Evolutionary conservation across 805 yeast species (phyloP), one percentile per base, ranked within the genome.

Genomic region (Wickerhamiella parazyma): DNA sequence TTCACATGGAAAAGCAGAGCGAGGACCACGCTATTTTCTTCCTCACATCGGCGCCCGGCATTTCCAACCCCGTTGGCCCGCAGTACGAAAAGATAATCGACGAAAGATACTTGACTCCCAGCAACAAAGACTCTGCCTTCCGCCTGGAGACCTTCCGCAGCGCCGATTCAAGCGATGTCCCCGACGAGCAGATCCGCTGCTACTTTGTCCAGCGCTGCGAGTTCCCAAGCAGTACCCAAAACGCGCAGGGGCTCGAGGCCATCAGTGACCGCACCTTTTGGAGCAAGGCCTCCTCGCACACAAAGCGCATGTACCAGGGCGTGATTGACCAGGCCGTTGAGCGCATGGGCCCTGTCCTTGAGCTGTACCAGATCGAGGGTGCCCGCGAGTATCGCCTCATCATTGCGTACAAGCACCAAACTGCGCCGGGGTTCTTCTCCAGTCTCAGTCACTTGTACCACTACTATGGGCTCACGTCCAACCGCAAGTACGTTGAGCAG

Each of bases 401-500:
- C 39, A 80, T 91, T 55, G 97, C 94, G 37, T 89, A 73, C 67
- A 80, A 78, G 54, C 86, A 81, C 60, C 76, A 78, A 49, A 70
- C 94, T 20, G 79, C 96, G 10, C 80, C 91, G 38, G 79, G 85
- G 52, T 89, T 80, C 67, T 84, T 79, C 62, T 76, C 93, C 28
- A 94, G 96, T 17, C 70, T 89, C 49, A 73, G 84, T 41, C 81
- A 87, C 50, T 71, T 89, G 60, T 87, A 87, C 55, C 80, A 80
- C 60, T 91, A 85, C 69, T 89, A 89, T 65, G 81, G 85, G 49
- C 72, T 91, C 53, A 73, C 75, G 37, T 76, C 87, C 47, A 77
- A 91, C 41, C 76, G 95, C 62, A 86, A 86, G 65, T 91, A 87
- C 59, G 86, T 91, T 46, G 98, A 89, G 63, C 91, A 87, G 60